Evolutionary conservation across 2,329 filamentous ascomycete genomes (phyloP).

Genomic region (Herpotrichia juniperi): DNA sequence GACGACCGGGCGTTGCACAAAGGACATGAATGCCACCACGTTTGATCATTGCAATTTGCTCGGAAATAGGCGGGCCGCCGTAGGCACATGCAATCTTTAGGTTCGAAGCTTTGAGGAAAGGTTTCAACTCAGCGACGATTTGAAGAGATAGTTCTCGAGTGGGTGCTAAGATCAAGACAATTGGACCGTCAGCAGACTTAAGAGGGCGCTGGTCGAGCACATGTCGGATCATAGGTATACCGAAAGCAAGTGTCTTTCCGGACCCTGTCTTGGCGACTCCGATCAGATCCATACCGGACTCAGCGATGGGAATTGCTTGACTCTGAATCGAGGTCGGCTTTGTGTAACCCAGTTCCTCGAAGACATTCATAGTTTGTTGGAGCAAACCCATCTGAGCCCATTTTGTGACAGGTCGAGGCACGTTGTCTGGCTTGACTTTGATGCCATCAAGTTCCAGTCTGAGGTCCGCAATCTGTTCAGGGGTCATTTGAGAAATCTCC

Average conservation of each 20-base stretch:
- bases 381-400: slow-evolving; percentile 96
- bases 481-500: slow-evolving; percentile 81
- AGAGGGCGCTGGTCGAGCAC: slow-evolving; percentile 91
- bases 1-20: slow-evolving; percentile 83
- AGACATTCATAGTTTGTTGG: slow-evolving; percentile 83
- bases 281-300: slow-evolving; percentile 94
- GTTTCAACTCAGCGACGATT: slow-evolving; percentile 93
- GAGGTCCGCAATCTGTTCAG: slow-evolving; percentile 81
- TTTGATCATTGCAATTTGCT: slow-evolving; percentile 96
- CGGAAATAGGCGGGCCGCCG: slow-evolving; percentile 93
- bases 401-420: slow-evolving; percentile 92
- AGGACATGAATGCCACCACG: slow-evolving; percentile 94
- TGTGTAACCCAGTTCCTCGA: slow-evolving; percentile 81
- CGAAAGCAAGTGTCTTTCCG: slow-evolving; percentile 94
- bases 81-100: slow-evolving; percentile 91
- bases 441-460: slow-evolving; percentile 92
- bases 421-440: slow-evolving; percentile 76
- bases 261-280: slow-evolving; percentile 98
- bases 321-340: slow-evolving; percentile 93
- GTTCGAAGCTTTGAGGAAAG: slow-evolving; percentile 85
- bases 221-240: slow-evolving; percentile 96
- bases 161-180: slow-evolving; percentile 89
- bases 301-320: slow-evolving; percentile 91
- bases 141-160: slow-evolving; percentile 93
- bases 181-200: slow-evolving; percentile 82